Percentiles rank a stretch among this genome's conserved stretches.
These are phyloP conservation scores for Pythium plurisporium DNA, from an alignment of 352 stramenopile species.

Conservation along the genomic window DNA sequence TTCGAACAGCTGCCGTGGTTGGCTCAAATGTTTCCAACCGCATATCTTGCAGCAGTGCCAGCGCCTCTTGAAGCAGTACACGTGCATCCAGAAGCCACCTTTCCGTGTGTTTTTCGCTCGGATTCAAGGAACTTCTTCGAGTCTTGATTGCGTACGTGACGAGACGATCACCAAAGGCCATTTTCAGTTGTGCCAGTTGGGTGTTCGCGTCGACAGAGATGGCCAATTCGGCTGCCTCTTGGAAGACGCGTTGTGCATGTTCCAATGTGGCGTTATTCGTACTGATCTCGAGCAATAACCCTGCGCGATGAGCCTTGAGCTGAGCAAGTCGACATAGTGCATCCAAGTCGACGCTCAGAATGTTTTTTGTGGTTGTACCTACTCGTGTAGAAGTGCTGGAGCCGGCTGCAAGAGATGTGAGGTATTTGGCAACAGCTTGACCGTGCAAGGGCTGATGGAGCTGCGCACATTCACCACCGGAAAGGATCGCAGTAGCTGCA, in stretches of 20 bases:
- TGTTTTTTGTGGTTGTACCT: background rate
- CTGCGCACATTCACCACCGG: background rate
- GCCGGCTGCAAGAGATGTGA: background rate
- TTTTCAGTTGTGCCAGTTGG: background rate
- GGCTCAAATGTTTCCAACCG: slow-evolving; percentile 2
- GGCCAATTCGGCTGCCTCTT: slow-evolving; percentile 10
- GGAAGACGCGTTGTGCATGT: slow-evolving; percentile 1
- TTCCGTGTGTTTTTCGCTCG: background rate
- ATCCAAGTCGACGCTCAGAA: slow-evolving; percentile 12
- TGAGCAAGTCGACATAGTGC: slow-evolving; percentile 6
- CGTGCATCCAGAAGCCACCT: slow-evolving; percentile 7
- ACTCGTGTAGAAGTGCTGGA: background rate
- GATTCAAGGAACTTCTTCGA: too few species aligned
- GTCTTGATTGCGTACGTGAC: background rate
- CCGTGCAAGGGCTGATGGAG: slow-evolving; percentile 14
- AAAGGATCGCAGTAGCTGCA: slow-evolving; percentile 4
- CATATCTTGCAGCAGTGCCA: slow-evolving; percentile 1
- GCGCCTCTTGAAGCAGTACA: background rate
- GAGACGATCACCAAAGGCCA: slow-evolving; percentile 1
- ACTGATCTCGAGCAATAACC: background rate
- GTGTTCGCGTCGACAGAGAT: background rate
- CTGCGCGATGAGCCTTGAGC: slow-evolving; percentile 11
- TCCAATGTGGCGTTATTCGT: background rate
- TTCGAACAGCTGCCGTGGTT: too few species aligned
- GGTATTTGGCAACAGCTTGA: slow-evolving; percentile 18